Base-by-base conservation (phyloP, 768 basidiomycete genomes). In the Termitomyces sp. region DNA sequence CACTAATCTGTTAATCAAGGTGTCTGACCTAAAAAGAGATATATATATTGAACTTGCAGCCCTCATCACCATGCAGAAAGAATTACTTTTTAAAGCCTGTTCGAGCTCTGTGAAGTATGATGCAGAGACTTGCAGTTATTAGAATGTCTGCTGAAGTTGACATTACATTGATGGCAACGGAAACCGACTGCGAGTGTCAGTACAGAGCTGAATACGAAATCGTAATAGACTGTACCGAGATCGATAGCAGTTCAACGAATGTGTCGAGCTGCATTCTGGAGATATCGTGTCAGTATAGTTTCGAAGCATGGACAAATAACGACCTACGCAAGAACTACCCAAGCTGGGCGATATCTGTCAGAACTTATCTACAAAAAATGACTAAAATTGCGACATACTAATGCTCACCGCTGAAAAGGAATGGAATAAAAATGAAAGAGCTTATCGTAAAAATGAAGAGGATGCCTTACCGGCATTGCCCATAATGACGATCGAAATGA, bases 31-130 rank as follows among this genome's bases (percentile, higher is more conserved):
- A 31, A 52, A 41, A 29, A 15, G 36, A 55, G 5, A 20, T 37
- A 51, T n/a, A 22, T 59, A 36, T 22, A 31, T 51, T 20, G 28
- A 26, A 28, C n/a, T 51, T 36, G 2, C 37, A 29, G 20, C 18
- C 15, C 12, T 47, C 26, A 1, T n/a, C 18, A 13, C n/a, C 16
- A 13, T 20, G 18, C 1, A n/a, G 16, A 37, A 10, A 20, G 5
- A 46, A 65, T n/a, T 45, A 75, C 81, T 69, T 78, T 49, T 70
- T 73, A 68, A 83, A 84, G 2, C 81, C 81, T 6, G 83, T 82
- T 10, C 81, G 73, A 1, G 81, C 76, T 16, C 57, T 68, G 13
- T 80, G 76, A 34, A 85, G 70, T 56, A 85, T 62, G 45, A 65
- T 59, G 53, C 77, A 79, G 3, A 85, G 73, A n/a, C 73, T 73